Base-by-base conservation (phyloP, 108 stramenopile species). In the Skeletonema tropicum region DNA sequence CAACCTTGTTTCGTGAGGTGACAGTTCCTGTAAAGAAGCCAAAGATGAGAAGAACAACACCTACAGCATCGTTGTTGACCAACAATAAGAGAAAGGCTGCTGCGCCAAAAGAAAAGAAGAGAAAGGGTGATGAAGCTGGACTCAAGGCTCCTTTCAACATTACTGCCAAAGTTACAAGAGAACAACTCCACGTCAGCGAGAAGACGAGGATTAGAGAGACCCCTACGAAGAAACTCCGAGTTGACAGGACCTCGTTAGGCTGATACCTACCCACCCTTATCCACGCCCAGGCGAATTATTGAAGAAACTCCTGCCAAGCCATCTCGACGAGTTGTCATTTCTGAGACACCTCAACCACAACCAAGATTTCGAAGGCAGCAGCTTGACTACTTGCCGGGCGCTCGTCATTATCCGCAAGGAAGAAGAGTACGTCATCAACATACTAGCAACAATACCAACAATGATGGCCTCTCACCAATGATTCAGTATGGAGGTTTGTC, bases 1-100 rank as follows among this genome's bases (percentile, higher is more conserved):
- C 74, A 8, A 66, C 81, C 31, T 61, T 82, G 62, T 82, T 82
- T 70, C 81, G 74, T 42, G 81, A 75, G 63, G 81, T 82, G 70
- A 75, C 66, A 29, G 66, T 55, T 0, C 52, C 64, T 57, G 72
- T 74, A 36, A 33, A 73, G 32, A 75, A 69, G 39, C 48, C 61
- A 25, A 80, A 63, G 52, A 36, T 9, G n/a, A 48, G 23, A 35
- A 49, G 19, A 65, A 12, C 33, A 33, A 8, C 10, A n/a, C 14
- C 45, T 36, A 31, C 35, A 48, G 29, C 41, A 14, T 59, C 38
- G 19, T 42, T 39, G 29, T 12, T 9, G 45, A 21, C 57, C 15
- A 61, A 25, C 8, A 67, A 58, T n/a, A 68, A 42, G 29, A 68
- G 32, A 45, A 45, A 68, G 17, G 48, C 70, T 29, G 48, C 70